Evolutionary conservation across 2,329 filamentous ascomycete genomes (phyloP).

Genomic region (Clathrospora elynae): DNA sequence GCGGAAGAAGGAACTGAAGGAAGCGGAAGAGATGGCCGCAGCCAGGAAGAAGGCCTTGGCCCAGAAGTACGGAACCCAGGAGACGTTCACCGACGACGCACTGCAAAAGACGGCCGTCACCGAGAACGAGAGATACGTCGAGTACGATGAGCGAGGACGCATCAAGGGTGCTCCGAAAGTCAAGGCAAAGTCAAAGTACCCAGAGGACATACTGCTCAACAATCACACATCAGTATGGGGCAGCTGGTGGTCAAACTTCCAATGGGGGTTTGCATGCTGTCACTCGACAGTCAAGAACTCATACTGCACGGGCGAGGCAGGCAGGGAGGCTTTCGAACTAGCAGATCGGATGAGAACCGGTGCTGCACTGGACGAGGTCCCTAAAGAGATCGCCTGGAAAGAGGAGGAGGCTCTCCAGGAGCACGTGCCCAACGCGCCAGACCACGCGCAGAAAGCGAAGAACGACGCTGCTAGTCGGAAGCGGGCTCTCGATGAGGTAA

Average conservation of each 20-base stretch:
- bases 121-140: constrained; percentile 85
- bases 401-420: constrained; percentile 50
- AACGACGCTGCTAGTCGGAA: constrained; percentile 62
- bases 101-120: constrained; percentile 71
- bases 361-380: constrained; percentile 51
- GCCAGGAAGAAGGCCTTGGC: constrained; percentile 72
- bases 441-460: constrained; percentile 49
- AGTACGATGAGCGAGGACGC: constrained; percentile 88
- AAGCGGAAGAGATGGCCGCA: constrained; percentile 69
- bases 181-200: constrained; percentile 84
- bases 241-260: constrained; percentile 95
- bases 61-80: constrained; percentile 80
- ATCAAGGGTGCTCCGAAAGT: constrained; percentile 86
- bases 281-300: constrained; percentile 94
- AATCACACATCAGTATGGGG: constrained; percentile 95
- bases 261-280: constrained; percentile 96
- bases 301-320: constrained; percentile 93
- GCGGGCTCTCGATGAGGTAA: constrained; percentile 77
- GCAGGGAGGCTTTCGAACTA: constrained; percentile 78
- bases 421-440: constrained; percentile 53
- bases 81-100: constrained; percentile 64
- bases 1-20: constrained; percentile 78
- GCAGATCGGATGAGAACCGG: constrained; percentile 66
- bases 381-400: constrained; percentile 50
- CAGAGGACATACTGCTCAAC: constrained; percentile 83